Conservation (phyloP, 129 eudicot genomes). For the Calendula officinalis region DNA sequence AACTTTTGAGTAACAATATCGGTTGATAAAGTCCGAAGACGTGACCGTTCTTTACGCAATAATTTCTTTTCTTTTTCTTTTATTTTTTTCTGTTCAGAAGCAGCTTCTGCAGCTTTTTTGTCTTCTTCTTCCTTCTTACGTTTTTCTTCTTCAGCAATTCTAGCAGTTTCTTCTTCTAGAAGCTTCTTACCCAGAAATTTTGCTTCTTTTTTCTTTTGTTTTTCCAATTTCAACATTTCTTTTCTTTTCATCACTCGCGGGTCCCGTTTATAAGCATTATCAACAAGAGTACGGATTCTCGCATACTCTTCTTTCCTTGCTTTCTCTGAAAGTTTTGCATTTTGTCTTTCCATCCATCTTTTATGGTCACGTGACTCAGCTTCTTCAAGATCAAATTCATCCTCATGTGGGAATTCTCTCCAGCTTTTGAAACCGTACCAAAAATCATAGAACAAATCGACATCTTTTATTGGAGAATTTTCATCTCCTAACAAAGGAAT, state of each 20-base stretch:
- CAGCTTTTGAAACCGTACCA: background rate
- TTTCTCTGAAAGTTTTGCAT: background rate
- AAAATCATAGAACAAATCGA: background rate
- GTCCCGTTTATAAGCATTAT: background rate
- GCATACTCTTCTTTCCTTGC: background rate
- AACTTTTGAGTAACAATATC: background rate
- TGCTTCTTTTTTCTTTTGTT: too few species aligned
- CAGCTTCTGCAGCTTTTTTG: background rate
- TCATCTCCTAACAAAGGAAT: background rate
- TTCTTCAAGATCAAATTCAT: background rate
- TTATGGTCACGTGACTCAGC: background rate
- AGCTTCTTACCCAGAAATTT: too few species aligned
- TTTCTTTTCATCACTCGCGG: background rate
- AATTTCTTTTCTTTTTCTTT: background rate
- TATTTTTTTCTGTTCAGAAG: background rate
- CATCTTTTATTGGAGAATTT: background rate
- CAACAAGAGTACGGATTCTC: background rate
- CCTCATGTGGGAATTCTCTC: background rate
- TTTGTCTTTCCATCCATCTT: background rate
- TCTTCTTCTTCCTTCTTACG: background rate
- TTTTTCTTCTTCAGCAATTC: background rate
- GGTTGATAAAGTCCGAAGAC: background rate
- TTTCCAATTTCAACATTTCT: too few species aligned
- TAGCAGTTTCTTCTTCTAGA: background rate
- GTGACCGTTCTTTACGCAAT: background rate